phyloP scores from a whole-genome alignment of 805 yeast species.

The Schizosaccharomyces osmophilus region DNA sequence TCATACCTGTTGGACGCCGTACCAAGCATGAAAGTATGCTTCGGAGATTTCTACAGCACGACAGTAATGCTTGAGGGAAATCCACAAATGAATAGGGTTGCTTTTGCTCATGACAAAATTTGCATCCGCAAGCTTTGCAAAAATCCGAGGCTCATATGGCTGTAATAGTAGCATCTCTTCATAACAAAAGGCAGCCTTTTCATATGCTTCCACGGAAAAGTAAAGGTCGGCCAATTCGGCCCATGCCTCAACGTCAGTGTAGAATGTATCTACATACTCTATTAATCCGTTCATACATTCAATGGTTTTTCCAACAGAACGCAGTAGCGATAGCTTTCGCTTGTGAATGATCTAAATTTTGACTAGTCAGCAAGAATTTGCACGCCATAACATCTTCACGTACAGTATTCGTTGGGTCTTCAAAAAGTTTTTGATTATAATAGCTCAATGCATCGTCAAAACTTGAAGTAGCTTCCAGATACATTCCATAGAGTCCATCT shows the following conservation, averaged over 20 bases:
- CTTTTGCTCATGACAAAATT: not conserved
- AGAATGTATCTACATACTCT: not conserved
- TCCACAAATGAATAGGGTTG: not conserved
- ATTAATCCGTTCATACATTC: not conserved
- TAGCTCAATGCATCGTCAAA: not conserved
- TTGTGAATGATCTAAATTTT: not conserved
- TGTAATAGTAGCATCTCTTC: constrained; percentile 1
- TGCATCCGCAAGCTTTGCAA: not conserved
- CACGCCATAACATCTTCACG: not conserved
- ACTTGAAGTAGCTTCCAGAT: not conserved
- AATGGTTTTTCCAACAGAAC: not conserved
- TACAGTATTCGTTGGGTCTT: not conserved
- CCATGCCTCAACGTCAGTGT: constrained; percentile 1
- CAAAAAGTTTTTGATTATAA: not conserved
- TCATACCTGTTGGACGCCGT: not conserved
- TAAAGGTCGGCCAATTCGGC: constrained; percentile 1
- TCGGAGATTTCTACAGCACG: not conserved
- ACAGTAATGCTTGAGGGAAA: not conserved
- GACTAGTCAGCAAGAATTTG: not conserved
- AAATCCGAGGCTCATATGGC: constrained; percentile 1
- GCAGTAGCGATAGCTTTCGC: not conserved
- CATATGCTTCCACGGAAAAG: not conserved
- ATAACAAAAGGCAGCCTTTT: not conserved
- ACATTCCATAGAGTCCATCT: not conserved
- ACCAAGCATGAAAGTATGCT: not conserved